Conservation (phyloP, 352 stramenopile genomes). For the Globisporangium lucens region DNA sequence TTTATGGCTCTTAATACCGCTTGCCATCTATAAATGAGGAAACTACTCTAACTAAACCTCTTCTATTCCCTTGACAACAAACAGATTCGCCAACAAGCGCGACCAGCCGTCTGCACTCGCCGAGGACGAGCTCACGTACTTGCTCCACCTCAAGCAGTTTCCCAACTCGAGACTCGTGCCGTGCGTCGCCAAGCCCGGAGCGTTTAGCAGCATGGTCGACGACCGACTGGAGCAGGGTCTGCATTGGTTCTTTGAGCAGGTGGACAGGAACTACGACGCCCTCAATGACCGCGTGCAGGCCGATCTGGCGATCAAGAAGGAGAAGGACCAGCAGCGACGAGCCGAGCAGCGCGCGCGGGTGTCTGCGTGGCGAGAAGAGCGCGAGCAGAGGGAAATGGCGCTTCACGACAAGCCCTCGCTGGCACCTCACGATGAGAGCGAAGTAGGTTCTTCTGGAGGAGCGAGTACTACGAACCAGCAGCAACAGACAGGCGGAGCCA, state of each 20-base stretch:
- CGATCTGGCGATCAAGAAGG: slow-evolving; percentile 57
- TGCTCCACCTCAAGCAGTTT: slow-evolving; percentile 41
- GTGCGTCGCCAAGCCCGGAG: slow-evolving; percentile 60
- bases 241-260: slow-evolving; percentile 67
- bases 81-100: slow-evolving; percentile 80
- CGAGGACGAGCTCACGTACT: slow-evolving; percentile 33
- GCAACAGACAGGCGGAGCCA: neutral
- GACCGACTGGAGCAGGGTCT: slow-evolving; percentile 62
- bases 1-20: neutral
- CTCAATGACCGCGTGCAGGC: slow-evolving; percentile 46
- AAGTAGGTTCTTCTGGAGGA: neutral
- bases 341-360: slow-evolving; percentile 63
- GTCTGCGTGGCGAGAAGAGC: slow-evolving; percentile 69
- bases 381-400: slow-evolving; percentile 58
- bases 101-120: slow-evolving; percentile 39
- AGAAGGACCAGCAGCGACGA: slow-evolving; percentile 46
- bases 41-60: neutral
- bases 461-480: neutral
- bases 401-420: slow-evolving; percentile 41
- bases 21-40: neutral
- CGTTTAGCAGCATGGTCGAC: slow-evolving; percentile 49
- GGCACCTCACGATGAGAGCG: neutral
- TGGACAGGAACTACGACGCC: slow-evolving; percentile 46
- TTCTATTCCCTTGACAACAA: neutral
- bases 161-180: slow-evolving; percentile 39